Base-by-base conservation (phyloP, 1,284 basidiomycete species). In the Boletus semigastroideus region DNA sequence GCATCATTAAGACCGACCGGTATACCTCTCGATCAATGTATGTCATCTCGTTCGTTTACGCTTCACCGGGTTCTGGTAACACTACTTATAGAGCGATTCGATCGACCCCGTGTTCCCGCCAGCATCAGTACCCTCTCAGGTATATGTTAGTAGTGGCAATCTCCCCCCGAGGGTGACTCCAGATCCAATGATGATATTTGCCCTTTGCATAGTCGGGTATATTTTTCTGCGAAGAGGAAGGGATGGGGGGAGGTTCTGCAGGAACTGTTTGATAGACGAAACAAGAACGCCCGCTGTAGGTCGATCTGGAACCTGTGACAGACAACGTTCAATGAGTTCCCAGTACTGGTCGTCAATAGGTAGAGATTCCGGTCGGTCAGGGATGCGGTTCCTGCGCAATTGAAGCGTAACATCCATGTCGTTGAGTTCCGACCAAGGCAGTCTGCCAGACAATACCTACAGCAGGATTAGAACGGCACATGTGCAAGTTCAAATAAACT, bases 61-160 rank as follows among this genome's bases (percentile, higher is more conserved):
- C 19, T 6, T 20, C 5, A 14, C 20, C 22, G 17, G n/a, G 9
- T 37, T n/a, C n/a, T n/a, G n/a, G n/a, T n/a, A n/a, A n/a, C n/a
- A 11, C 20, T 13, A 38, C 20, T 19, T 31, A 47, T 54, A 86
- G 85, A 87, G 86, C 55, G 84, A 86, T 63, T 83, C 82, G 28
- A 83, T 86, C 58, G 86, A 90, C 66, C 88, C 88, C 30, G 86
- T 86, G 12, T 86, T 88, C 57, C 87, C 89, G 9, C 88, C 89
- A 36, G 87, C 87, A n/a, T n/a, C n/a, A n/a, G n/a, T n/a, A n/a
- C n/a, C n/a, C n/a, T n/a, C n/a, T n/a, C n/a, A n/a, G n/a, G n/a
- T 20, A 40, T 38, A 27, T 16, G 25, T 25, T 25, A 5, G 25
- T 7, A 5, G 25, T 25, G 25, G 25, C 25, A 25, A 25, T 5